Evolutionary conservation across 1,139 yeast species (phyloP), one percentile per base, ranked within the genome.

Genomic region (Candida tunisiensis): DNA sequence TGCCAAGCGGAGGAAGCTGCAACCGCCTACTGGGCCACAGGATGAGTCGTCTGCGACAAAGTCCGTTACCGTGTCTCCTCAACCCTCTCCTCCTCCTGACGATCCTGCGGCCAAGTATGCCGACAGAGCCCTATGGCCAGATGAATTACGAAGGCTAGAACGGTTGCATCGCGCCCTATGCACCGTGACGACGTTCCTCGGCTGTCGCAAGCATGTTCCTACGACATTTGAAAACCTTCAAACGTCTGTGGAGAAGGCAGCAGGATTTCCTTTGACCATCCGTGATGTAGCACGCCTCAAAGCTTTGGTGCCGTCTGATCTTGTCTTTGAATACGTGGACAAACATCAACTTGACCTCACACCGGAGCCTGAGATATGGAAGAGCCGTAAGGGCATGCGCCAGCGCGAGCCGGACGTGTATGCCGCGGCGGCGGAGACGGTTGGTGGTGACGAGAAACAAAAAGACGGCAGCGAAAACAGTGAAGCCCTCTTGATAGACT

Each of bases 211-310:
- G 31, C 73, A 69, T 40, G 56, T 69, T 5, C 45, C 65, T 1
- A 65, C 75, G 1, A 65, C 71, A 2, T 68, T 66, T 35, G 65
- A 62, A 5, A 51, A 64, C 2, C 44, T 71, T 16, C 56, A 52
- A 27, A 56, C 55, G 6, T 63, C 73, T 1, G 62, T 65, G 4
- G 64, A 63, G 31, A 53, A 53, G 28, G 59, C 60, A 20, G 23
- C 40, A 8, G 28, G 30, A 2, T 33, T 39, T 7, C 24, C 33
- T 8, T 25, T 43, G 12, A 26, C 17, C 40, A 40, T 49, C 19
- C 42, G 50, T 7, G 93, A 79, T 44, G 60, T 78, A 24, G 80
- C 92, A 1, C 58, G 61, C 31, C 61, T 83, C 24, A 65, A 62
- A 27, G 62, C 53, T n/a, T 44, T 85, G 3, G 46, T 78, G 8